A percentile compares a stretch with the other conserved stretches of the same genome.
Evolutionary conservation across 2,329 filamentous ascomycete genomes (phyloP).

Genomic region (Hymenoscyphus repandus): DNA sequence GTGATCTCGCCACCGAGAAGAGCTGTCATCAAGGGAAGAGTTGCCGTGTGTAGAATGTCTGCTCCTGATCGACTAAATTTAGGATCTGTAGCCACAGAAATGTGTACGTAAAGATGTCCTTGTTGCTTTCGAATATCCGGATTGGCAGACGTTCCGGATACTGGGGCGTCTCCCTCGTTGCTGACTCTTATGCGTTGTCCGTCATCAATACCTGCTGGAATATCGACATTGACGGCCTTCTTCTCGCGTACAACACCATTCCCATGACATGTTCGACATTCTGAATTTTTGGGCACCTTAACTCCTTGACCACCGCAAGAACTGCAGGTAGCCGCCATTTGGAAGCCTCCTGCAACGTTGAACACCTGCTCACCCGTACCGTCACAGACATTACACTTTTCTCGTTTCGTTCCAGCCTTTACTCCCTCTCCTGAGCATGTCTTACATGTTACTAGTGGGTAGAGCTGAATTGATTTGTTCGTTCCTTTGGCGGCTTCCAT

Average conservation of each 20-base stretch:
- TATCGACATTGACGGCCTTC: constrained; percentile 82
- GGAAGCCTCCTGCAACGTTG: constrained; percentile 62
- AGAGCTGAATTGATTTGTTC: constrained; percentile 80
- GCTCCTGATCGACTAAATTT: constrained; percentile 85
- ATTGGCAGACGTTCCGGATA: constrained; percentile 64
- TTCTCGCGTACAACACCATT: constrained; percentile 79
- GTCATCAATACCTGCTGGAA: constrained; percentile 92
- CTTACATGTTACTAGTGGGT: constrained; percentile 73
- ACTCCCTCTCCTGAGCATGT: constrained; percentile 80
- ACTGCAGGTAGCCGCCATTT: constrained; percentile 80
- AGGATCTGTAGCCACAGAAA: constrained; percentile 81
- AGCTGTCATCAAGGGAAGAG: constrained; percentile 87
- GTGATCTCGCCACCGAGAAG: constrained; percentile 84
- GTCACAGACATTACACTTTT: constrained; percentile 72
- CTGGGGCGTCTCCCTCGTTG: constrained; percentile 81
- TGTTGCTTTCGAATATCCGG: constrained; percentile 60
- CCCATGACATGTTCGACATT: constrained; percentile 75
- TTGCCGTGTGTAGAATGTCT: constrained; percentile 88
- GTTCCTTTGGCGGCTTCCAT: constrained; percentile 93
- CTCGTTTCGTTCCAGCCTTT: constrained; percentile 71
- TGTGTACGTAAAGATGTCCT: constrained; percentile 87
- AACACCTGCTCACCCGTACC: constrained; percentile 85
- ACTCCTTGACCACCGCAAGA: constrained; percentile 75
- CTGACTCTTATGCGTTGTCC: constrained; percentile 86
- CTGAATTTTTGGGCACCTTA: constrained; percentile 69